These are phyloP conservation scores for Fraxinus floribunda DNA, from an alignment of 305 asterid species.

Conservation along the genomic window DNA sequence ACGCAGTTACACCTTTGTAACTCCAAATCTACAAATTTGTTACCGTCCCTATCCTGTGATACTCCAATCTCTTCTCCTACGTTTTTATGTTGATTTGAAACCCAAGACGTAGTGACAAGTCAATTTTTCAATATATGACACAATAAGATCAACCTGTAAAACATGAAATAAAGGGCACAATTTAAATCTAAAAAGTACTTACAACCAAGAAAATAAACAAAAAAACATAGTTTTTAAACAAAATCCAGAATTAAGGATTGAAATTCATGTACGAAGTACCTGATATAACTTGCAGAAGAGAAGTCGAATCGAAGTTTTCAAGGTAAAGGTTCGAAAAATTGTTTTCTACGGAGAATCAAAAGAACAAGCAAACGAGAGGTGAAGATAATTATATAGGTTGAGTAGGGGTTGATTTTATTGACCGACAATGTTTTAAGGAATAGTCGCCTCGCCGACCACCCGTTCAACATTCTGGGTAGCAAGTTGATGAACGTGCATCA, in stretches of 20 bases:
- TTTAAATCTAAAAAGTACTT: neutral
- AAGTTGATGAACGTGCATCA: neutral
- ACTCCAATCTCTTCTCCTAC: too few species aligned
- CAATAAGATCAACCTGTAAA: neutral
- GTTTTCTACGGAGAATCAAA: constrained; percentile 22
- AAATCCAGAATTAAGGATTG: neutral
- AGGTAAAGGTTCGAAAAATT: neutral
- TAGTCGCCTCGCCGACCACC: constrained; percentile 38
- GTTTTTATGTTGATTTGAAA: too few species aligned
- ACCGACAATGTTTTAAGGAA: constrained; percentile 26
- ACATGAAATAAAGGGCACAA: neutral
- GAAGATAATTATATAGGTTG: constrained; percentile 33
- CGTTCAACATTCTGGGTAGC: constrained; percentile 28
- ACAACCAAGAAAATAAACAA: neutral
- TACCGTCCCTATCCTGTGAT: too few species aligned
- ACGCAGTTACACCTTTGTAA: too few species aligned
- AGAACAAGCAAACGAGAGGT: constrained; percentile 18
- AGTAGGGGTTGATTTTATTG: constrained; percentile 22
- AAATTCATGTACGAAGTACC: constrained; percentile 22
- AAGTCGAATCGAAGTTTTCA: neutral
- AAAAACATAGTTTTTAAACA: neutral
- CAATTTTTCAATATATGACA: neutral
- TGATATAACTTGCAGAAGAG: constrained; percentile 4
- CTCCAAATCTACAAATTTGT: too few species aligned
- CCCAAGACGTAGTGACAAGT: neutral